These are phyloP conservation scores for Coccomyxa sp. DNA, from an alignment of 139 green algal species.

Conservation along the genomic window DNA sequence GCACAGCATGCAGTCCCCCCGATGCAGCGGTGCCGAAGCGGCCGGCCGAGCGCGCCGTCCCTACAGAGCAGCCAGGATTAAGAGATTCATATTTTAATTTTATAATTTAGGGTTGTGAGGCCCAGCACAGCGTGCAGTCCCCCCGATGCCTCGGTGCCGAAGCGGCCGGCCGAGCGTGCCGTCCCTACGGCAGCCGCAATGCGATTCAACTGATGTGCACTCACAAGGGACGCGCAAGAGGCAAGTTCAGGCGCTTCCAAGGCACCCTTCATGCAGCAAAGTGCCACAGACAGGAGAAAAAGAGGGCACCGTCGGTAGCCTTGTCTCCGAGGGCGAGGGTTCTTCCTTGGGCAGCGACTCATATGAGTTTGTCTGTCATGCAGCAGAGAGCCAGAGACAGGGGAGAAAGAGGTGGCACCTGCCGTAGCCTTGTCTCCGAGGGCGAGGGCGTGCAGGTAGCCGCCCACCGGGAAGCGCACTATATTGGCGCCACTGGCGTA, in stretches of 20 bases:
- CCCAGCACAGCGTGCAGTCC: constrained; percentile 39
- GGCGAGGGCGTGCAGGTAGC: constrained; percentile 40
- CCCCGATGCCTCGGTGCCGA: not conserved
- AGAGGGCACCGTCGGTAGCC: too few species aligned
- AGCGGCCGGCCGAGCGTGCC: not conserved
- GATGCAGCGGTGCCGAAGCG: not conserved
- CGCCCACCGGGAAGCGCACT: constrained; percentile 51
- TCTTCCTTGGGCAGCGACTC: too few species aligned
- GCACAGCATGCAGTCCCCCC: constrained; percentile 19
- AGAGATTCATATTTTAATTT: too few species aligned
- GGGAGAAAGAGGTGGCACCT: not conserved
- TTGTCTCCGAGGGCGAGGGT: too few species aligned
- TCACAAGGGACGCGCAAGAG: too few species aligned
- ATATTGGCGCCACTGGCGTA: constrained; percentile 58
- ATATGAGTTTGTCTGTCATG: too few species aligned
- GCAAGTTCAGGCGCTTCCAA: too few species aligned
- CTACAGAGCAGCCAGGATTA: constrained; percentile 3
- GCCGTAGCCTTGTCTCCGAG: constrained; percentile 32
- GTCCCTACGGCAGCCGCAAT: constrained; percentile 15
- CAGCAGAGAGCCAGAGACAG: too few species aligned
- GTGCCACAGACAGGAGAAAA: too few species aligned
- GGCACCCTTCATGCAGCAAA: too few species aligned
- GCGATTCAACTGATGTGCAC: too few species aligned
- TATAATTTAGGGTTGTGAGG: too few species aligned
- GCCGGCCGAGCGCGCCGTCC: constrained; percentile 3